Conservation (phyloP, 805 yeast species). For the Komagataella ulmi region DNA sequence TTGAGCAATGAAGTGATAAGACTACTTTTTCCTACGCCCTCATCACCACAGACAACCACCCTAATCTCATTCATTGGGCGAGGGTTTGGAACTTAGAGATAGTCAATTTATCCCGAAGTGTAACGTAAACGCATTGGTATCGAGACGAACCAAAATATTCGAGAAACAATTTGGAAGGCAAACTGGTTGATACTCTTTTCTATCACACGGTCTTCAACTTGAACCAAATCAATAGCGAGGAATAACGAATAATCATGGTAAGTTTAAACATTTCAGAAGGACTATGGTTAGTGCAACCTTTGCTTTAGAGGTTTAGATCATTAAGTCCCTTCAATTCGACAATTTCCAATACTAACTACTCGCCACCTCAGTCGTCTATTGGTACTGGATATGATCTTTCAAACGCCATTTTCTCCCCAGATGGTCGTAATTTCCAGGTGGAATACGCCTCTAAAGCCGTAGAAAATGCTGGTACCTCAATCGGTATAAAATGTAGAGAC, state of each 20-base stretch:
- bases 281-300: not conserved
- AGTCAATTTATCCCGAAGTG: not conserved
- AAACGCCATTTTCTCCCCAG: slow-evolving; percentile 89
- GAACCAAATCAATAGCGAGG: not conserved
- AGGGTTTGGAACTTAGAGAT: not conserved
- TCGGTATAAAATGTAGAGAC: slow-evolving; percentile 85
- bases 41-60: slow-evolving; percentile 91
- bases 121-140: not conserved
- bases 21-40: slow-evolving; percentile 76
- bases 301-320: not conserved
- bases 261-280: not conserved
- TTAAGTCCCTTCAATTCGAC: not conserved
- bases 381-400: slow-evolving; percentile 99
- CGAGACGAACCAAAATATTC: not conserved
- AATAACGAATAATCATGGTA: not conserved
- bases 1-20: slow-evolving; percentile 71
- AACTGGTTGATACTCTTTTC: not conserved
- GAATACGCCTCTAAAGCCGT: slow-evolving; percentile 97
- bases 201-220: not conserved
- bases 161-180: not conserved
- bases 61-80: slow-evolving; percentile 37
- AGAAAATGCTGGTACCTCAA: slow-evolving; percentile 91
- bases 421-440: slow-evolving; percentile 92
- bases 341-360: not conserved
- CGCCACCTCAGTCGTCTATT: slow-evolving; percentile 50